Conservation (phyloP, 148 eudicot genomes). For the Rhododendron simsii region DNA sequence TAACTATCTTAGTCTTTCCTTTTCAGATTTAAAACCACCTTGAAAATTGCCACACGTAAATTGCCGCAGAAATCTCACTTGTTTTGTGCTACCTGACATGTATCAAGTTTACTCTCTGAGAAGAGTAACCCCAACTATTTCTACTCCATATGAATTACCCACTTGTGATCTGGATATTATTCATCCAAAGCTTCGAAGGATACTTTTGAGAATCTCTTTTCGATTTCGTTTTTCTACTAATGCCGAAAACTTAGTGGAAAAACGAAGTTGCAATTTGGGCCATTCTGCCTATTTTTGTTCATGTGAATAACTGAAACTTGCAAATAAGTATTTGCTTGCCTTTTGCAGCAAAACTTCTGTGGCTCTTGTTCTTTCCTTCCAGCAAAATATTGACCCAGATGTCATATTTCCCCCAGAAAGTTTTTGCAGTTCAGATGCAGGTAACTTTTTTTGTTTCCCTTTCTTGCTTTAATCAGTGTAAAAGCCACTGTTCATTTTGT, state of each 20-base stretch:
- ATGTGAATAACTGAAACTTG: background rate
- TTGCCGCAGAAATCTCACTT: background rate
- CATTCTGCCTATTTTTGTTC: background rate
- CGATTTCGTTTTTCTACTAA: background rate
- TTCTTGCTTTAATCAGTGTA: background rate
- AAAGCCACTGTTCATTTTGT: background rate
- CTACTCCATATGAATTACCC: background rate
- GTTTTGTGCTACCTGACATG: background rate
- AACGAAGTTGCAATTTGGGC: background rate
- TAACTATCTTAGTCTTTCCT: slow-evolving; percentile 21
- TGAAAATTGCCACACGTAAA: background rate
- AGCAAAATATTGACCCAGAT: slow-evolving; percentile 53
- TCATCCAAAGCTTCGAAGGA: background rate
- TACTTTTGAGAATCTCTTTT: background rate
- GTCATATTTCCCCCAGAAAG: slow-evolving; percentile 59
- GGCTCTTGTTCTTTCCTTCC: slow-evolving; percentile 45
- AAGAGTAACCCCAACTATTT: background rate
- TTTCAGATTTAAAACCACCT: background rate
- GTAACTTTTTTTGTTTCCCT: slow-evolving; percentile 23
- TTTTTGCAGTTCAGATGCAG: slow-evolving; percentile 78
- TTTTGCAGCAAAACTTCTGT: slow-evolving; percentile 68
- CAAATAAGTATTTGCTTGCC: slow-evolving; percentile 2
- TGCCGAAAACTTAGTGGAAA: background rate
- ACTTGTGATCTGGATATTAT: background rate
- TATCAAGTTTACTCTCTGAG: background rate